phyloP scores from a whole-genome alignment of 805 yeast species.

The Yarrowia osloensis region DNA sequence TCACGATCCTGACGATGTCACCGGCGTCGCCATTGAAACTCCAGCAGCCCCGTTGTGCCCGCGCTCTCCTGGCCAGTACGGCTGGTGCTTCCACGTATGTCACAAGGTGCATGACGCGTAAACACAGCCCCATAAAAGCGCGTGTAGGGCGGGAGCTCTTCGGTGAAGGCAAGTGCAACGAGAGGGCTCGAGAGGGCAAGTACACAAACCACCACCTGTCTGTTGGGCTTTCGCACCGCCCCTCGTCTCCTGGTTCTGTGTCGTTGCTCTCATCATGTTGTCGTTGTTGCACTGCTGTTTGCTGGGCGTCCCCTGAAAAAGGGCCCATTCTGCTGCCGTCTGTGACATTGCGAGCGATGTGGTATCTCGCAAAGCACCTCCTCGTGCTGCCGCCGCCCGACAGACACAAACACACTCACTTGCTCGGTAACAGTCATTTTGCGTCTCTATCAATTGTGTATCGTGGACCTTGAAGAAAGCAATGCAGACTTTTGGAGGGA shows the following conservation, averaged over 20 bases:
- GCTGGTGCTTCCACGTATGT: constrained; percentile 15
- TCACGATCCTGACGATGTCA: too few species aligned
- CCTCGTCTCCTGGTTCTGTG: neutral
- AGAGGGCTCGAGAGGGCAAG: neutral
- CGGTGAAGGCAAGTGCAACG: neutral
- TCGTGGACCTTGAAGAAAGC: constrained; percentile 29
- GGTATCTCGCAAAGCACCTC: neutral
- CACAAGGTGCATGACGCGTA: constrained; percentile 24
- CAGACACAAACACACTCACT: constrained; percentile 9
- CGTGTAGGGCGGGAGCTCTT: neutral
- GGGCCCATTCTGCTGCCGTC: neutral
- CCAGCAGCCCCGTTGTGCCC: neutral
- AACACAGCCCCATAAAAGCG: constrained; percentile 15
- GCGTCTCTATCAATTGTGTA: constrained; percentile 25
- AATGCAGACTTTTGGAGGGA: constrained; percentile 27
- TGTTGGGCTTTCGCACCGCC: too few species aligned
- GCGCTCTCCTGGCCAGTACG: neutral
- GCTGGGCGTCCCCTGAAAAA: constrained; percentile 5
- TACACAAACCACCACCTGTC: neutral
- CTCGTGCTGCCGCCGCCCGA: neutral
- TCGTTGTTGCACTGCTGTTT: neutral
- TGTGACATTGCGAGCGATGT: neutral
- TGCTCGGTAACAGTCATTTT: constrained; percentile 30
- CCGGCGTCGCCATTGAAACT: neutral
- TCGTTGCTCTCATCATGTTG: neutral